Evolutionary conservation across 2,329 filamentous ascomycete genomes (phyloP), one percentile per base, ranked within the genome.

Genomic region (Aspergillus tanneri): DNA sequence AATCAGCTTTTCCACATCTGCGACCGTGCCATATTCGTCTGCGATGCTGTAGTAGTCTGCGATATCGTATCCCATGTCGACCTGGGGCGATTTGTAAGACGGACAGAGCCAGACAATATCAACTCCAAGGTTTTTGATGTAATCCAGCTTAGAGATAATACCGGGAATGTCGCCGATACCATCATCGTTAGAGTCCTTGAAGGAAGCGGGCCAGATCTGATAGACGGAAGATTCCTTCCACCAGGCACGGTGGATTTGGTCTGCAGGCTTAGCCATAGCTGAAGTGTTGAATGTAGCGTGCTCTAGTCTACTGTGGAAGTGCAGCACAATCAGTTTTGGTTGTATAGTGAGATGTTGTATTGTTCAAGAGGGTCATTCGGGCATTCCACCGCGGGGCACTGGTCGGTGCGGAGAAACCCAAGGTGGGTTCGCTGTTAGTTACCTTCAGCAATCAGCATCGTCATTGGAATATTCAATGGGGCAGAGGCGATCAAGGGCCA

Each of bases 121-220:
- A 2, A 82, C 72, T 1, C 84, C 85, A 0, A 87, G 72, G 2
- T 80, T 72, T 43, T 80, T 74, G 40, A 87, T 72, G 59, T 87
- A 84, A 61, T 85, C 82, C 2, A 87, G 67, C 60, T 85, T 77
- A 8, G 80, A 80, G 10, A 83, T 81, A 43, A 87, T 80, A 10
- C 84, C 84, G 1, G 77, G 77, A 25, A 87, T 76, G 58, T 87
- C 83, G 2, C 84, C 84, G 71, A 82, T 79, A 30, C 85, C 84
- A 52, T 73, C 69, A 43, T 68, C 57, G 50, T 72, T 72, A 22
- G 65, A 69, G 52, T 81, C 78, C 46, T 77, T 76, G 62, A 79
- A 83, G 0, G 78, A 81, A 0, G 79, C 74, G 2, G 80, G 80
- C 65, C 81, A 83, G 56, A 83, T 78, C 56, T 83, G 80, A 59